Evolutionary conservation across 2,329 filamentous ascomycete genomes (phyloP).

Genomic region (Colletotrichum nymphaeae): DNA sequence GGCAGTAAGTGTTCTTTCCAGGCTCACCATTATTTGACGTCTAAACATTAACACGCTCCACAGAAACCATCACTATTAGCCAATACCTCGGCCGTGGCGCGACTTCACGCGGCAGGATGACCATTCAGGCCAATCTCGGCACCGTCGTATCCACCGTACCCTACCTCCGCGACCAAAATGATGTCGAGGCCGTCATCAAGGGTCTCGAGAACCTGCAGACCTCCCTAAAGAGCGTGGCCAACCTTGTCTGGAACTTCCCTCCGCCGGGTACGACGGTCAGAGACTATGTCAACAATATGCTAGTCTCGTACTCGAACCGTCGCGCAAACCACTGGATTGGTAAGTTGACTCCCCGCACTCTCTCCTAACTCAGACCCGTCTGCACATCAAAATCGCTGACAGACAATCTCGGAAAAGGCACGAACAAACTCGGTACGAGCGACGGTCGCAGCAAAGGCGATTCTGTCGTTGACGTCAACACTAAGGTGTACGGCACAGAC

Average conservation of each 20-base stretch:
- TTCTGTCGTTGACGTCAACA: constrained; percentile 71
- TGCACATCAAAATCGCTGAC: no score
- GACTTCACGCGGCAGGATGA: constrained; percentile 70
- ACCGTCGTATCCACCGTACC: constrained; percentile 70
- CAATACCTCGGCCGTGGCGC: constrained; percentile 74
- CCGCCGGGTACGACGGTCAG: constrained; percentile 62
- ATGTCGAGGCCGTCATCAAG: constrained; percentile 72
- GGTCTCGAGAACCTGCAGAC: constrained; percentile 71
- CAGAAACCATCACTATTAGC: constrained; percentile 63
- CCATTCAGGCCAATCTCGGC: constrained; percentile 67
- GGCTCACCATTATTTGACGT: background rate
- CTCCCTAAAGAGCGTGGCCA: constrained; percentile 63
- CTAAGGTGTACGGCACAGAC: constrained; percentile 74
- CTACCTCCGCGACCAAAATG: constrained; percentile 68
- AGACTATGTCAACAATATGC: constrained; percentile 64
- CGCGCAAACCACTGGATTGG: constrained; percentile 64
- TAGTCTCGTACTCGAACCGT: constrained; percentile 53
- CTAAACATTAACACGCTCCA: constrained; percentile 7
- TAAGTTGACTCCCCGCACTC: constrained; percentile 6
- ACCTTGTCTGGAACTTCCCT: constrained; percentile 68
- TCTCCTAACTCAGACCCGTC: no score
- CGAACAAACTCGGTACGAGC: constrained; percentile 69
- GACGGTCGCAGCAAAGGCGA: constrained; percentile 64
- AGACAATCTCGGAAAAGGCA: constrained; percentile 49
- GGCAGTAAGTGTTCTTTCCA: constrained; percentile 41